phyloP scores from a whole-genome alignment of 2,329 filamentous ascomycete species.

The Dothiorella sarmentorum region DNA sequence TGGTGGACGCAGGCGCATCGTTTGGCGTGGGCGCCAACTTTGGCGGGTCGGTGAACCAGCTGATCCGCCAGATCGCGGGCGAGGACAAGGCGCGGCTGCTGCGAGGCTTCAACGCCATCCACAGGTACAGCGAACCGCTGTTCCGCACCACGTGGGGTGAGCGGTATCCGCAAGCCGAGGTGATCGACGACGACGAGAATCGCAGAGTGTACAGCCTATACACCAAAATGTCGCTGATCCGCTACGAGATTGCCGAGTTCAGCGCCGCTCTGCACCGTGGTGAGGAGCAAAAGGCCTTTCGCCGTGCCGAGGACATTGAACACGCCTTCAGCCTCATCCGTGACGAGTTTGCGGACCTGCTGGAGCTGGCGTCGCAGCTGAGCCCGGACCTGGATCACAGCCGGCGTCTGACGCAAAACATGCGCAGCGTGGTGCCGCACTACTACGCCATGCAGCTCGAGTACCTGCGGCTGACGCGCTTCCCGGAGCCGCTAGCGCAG shows the following conservation, averaged over 20 bases:
- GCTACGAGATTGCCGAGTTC: slow-evolving; percentile 34
- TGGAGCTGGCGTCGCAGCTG: slow-evolving; percentile 22
- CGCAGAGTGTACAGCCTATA: slow-evolving; percentile 33
- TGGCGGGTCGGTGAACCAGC: slow-evolving; percentile 1
- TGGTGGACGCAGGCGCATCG: slow-evolving; percentile 31
- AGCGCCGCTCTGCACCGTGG: slow-evolving; percentile 21
- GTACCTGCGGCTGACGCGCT: slow-evolving; percentile 25
- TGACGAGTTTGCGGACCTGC: slow-evolving; percentile 21
- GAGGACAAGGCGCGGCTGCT: slow-evolving; percentile 24
- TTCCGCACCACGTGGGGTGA: slow-evolving; percentile 36
- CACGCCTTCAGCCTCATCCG: slow-evolving; percentile 23
- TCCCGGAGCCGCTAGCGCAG: slow-evolving; percentile 16
- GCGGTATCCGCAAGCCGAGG: slow-evolving; percentile 34
- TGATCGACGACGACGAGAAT: slow-evolving; percentile 38
- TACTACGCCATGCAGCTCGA: slow-evolving; percentile 37
- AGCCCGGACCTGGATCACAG: slow-evolving; percentile 23
- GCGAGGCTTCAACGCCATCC: slow-evolving; percentile 28
- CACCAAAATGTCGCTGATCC: slow-evolving; percentile 30
- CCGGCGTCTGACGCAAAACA: slow-evolving; percentile 34
- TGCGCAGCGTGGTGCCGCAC: slow-evolving; percentile 35
- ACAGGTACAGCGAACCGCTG: slow-evolving; percentile 34
- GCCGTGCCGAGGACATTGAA: slow-evolving; percentile 20
- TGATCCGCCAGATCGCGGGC: slow-evolving; percentile 26
- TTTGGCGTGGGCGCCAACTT: slow-evolving; percentile 32
- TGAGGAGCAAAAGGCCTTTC: slow-evolving; percentile 16